Evolutionary conservation across 2,329 filamentous ascomycete species (phyloP).

Genomic region (Colletotrichum kahawae): DNA sequence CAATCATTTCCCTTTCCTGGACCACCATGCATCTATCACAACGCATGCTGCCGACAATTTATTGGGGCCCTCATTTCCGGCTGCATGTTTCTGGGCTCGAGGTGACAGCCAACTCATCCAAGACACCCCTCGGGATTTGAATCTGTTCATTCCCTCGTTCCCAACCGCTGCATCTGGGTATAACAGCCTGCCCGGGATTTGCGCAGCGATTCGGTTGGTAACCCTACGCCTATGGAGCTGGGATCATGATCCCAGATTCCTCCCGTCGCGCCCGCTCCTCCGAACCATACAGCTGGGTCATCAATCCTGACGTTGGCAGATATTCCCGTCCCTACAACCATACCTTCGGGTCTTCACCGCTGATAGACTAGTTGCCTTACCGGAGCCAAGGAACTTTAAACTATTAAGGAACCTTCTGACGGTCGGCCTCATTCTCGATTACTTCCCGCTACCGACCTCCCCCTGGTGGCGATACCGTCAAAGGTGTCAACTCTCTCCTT

Average conservation of each 20-base stretch:
- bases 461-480: neutral
- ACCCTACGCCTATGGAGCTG: neutral
- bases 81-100: neutral
- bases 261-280: slow-evolving; percentile 5
- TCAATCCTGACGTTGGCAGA: neutral
- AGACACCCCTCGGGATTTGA: neutral
- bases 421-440: neutral
- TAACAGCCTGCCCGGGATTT: neutral
- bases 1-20: neutral
- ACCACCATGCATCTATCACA: neutral
- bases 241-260: neutral
- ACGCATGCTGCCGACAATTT: neutral
- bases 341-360: neutral
- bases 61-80: neutral
- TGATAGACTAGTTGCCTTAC: neutral
- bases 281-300: slow-evolving; percentile 9
- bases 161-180: neutral
- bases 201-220: neutral
- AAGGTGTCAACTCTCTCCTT: neutral
- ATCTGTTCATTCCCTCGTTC: neutral
- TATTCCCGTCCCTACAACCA: neutral
- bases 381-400: neutral
- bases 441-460: neutral
- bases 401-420: neutral
- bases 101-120: neutral